Conservation (phyloP, 1,139 yeast species). For the Wickerhamiella pararugosa region DNA sequence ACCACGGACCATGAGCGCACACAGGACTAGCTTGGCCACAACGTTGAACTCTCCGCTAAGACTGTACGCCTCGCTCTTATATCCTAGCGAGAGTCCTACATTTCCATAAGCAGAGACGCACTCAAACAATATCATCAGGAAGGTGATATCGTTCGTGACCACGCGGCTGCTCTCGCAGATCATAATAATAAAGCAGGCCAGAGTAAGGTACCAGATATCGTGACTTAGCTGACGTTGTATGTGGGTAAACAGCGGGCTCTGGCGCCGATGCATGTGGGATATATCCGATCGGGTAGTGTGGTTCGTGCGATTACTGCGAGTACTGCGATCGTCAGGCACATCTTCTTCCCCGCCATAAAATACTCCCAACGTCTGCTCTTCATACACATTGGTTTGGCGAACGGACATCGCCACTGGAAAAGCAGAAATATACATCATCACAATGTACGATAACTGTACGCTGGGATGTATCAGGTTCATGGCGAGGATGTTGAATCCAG, state of each 20-base stretch:
- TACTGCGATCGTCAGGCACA: constrained; percentile 17
- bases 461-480: constrained; percentile 68
- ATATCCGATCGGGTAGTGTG: constrained; percentile 22
- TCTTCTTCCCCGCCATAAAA: constrained; percentile 32
- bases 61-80: constrained; percentile 49
- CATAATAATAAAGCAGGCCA: constrained; percentile 75
- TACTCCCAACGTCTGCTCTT: constrained; percentile 86
- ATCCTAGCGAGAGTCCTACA: constrained; percentile 82
- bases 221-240: constrained; percentile 81
- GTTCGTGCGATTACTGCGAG: constrained; percentile 36
- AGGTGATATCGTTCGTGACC: constrained; percentile 33
- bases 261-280: constrained; percentile 12
- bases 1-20: constrained; percentile 86
- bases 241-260: constrained; percentile 44
- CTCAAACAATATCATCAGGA: constrained; percentile 70
- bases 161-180: constrained; percentile 66
- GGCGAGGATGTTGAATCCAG: constrained; percentile 69
- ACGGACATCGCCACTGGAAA: constrained; percentile 91
- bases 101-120: constrained; percentile 93
- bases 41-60: constrained; percentile 57
- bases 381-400: constrained; percentile 92
- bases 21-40: constrained; percentile 67
- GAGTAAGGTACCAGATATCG: constrained; percentile 85
- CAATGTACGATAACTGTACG: constrained; percentile 80
- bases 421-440: constrained; percentile 97